phyloP scores from a whole-genome alignment of 495 filamentous ascomycete species.

The Annulohypoxylon bovei region DNA sequence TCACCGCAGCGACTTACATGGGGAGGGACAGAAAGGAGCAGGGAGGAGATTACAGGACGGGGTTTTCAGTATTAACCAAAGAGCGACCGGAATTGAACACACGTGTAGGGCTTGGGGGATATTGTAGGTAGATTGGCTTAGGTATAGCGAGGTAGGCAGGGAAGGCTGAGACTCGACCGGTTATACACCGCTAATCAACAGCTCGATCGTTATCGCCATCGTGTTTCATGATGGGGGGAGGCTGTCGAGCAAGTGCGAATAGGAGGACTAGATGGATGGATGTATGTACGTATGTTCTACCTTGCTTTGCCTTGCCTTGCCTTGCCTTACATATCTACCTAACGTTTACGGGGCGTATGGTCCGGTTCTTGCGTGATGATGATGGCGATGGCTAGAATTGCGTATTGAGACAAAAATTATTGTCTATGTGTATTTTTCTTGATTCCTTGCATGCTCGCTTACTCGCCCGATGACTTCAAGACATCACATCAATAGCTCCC shows the following conservation, averaged over 20 bases:
- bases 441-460: background rate
- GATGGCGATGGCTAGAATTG: background rate
- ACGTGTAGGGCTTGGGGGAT: slow-evolving; percentile 21
- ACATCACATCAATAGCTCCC: background rate
- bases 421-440: background rate
- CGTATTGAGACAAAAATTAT: background rate
- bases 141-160: too few species aligned
- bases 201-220: slow-evolving; percentile 15
- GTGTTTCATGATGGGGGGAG: slow-evolving; percentile 14
- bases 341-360: background rate
- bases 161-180: background rate
- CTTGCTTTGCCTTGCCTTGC: background rate
- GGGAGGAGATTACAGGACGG: background rate
- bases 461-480: background rate
- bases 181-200: slow-evolving; percentile 38
- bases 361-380: background rate
- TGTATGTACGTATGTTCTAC: background rate
- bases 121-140: slow-evolving; percentile 7
- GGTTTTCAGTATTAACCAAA: too few species aligned
- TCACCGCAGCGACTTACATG: background rate
- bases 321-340: background rate
- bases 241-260: background rate
- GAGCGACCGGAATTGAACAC: background rate
- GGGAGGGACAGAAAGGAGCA: background rate
- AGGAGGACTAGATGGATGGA: background rate